Evolutionary conservation across 1,284 basidiomycete species (phyloP), one percentile per base, ranked within the genome.

Genomic region (Rhodotorula sp.): DNA sequence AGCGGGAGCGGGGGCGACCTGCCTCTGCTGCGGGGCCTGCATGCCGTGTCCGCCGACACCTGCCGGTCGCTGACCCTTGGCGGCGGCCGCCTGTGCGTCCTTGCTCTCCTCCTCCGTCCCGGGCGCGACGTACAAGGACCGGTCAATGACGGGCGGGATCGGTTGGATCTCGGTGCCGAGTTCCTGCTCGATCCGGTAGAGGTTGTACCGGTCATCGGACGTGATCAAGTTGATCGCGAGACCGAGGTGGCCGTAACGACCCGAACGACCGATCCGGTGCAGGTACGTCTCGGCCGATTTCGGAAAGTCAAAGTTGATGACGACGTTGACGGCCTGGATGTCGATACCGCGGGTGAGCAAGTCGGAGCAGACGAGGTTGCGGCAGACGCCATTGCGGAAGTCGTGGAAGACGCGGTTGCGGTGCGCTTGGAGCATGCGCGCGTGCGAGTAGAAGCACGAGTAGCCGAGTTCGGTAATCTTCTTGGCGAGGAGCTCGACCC

Each of bases 391-490:
- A 80, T 94, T 93, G 77, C 95, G 90, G 88, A 99, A 99, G 83
- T 99, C 95, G 84, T 99, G 97, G 87, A 99, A 99, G 77, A 99
- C 97, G 80, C 95, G 90, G 84, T 99, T 99, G 75, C 97, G 93
- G 82, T 98, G 93, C 49, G 90, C 90, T 83, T 99, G 97, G 23
- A 97, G 89, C 97, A 99, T 99, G 85, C 97, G 97, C 66, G 95
- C 97, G 81, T 99, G 95, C 67, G 95, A 98, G 86, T 97, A 99
- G 87, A 99, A 99, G 85, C 97, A 99, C 62, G 95, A 98, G 83
- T 99, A 99, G 77, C 97, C 97, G 66, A 98, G 89, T 80, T 99
- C 95, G 26, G 95, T 99, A 78, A 99, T 93, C 84, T 99, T 99
- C 85, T 98, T 97, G 74, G 97, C 97, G 72, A 99, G 87, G 60